A percentile compares a stretch with the other conserved stretches of the same genome.
Evolutionary conservation across 2,329 filamentous ascomycete genomes (phyloP).

Genomic region (Neocucurbitaria cava): DNA sequence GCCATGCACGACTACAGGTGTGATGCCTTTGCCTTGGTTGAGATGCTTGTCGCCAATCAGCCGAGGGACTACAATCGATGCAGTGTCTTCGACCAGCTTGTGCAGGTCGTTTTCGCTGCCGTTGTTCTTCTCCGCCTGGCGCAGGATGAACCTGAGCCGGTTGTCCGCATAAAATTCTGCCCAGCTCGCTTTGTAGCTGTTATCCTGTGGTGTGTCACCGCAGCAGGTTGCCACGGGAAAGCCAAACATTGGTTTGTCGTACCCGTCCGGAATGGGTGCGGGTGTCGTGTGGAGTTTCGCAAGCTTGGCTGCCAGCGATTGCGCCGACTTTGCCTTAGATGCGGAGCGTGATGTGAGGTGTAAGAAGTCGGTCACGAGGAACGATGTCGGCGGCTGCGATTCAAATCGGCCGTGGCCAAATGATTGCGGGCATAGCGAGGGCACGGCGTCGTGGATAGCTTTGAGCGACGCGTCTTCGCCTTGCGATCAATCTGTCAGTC

Average conservation of each 20-base stretch:
- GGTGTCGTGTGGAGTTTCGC: slow-evolving; percentile 79
- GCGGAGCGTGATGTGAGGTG: slow-evolving; percentile 55
- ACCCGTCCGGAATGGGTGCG: slow-evolving; percentile 68
- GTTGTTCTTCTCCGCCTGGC: slow-evolving; percentile 64
- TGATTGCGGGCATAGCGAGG: slow-evolving; percentile 76
- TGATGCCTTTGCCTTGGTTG: slow-evolving; percentile 65
- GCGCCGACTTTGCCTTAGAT: slow-evolving; percentile 33
- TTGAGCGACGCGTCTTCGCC: slow-evolving; percentile 86
- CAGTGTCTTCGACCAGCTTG: slow-evolving; percentile 69
- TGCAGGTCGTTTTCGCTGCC: slow-evolving; percentile 69
- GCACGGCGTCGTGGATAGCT: slow-evolving; percentile 75
- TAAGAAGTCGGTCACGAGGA: slow-evolving; percentile 79
- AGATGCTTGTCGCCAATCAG: slow-evolving; percentile 75
- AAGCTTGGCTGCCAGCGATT: slow-evolving; percentile 75
- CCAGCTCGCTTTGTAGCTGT: slow-evolving; percentile 76
- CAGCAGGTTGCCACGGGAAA: slow-evolving; percentile 88
- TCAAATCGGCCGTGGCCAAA: slow-evolving; percentile 72
- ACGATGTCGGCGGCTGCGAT: slow-evolving; percentile 56
- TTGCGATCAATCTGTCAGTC: slow-evolving; percentile 35
- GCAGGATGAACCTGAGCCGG: slow-evolving; percentile 71
- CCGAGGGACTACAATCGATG: slow-evolving; percentile 71
- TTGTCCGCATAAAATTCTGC: slow-evolving; percentile 84
- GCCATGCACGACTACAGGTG: slow-evolving; percentile 85
- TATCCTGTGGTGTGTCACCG: slow-evolving; percentile 83
- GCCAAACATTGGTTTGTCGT: slow-evolving; percentile 72